Conservation (phyloP, 345 rosid genomes). For the Brassica nigra region DNA sequence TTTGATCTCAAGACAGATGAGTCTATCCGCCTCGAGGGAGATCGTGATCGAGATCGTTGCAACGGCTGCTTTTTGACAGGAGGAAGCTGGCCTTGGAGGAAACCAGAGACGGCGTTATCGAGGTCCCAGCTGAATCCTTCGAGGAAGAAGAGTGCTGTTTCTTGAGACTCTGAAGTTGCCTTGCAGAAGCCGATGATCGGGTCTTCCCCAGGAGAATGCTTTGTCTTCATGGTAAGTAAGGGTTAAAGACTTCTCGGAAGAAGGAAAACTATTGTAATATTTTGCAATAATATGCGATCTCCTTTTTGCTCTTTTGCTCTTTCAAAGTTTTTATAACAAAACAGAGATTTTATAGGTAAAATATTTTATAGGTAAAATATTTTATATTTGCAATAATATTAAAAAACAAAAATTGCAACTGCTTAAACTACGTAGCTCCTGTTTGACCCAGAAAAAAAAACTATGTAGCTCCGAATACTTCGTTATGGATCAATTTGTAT, state of each 20-base stretch:
- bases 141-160: neutral
- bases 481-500: neutral
- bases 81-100: neutral
- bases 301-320: neutral
- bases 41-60: constrained; percentile 1
- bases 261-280: neutral
- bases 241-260: neutral
- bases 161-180: neutral
- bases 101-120: neutral
- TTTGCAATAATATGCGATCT: neutral
- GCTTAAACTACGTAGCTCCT: neutral
- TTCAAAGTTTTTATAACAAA: neutral
- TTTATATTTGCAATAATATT: neutral
- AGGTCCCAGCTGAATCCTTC: neutral
- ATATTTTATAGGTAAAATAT: neutral
- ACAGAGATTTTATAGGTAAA: neutral
- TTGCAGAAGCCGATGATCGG: neutral
- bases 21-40: neutral
- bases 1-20: neutral
- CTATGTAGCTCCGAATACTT: neutral
- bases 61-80: neutral
- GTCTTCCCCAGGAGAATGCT: neutral
- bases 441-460: too few relatives aligned
- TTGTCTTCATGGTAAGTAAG: neutral
- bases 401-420: neutral